Evolutionary conservation across 225 moss, liverwort and hornwort species (phyloP).

Genomic region (Anthoceros angustus): DNA sequence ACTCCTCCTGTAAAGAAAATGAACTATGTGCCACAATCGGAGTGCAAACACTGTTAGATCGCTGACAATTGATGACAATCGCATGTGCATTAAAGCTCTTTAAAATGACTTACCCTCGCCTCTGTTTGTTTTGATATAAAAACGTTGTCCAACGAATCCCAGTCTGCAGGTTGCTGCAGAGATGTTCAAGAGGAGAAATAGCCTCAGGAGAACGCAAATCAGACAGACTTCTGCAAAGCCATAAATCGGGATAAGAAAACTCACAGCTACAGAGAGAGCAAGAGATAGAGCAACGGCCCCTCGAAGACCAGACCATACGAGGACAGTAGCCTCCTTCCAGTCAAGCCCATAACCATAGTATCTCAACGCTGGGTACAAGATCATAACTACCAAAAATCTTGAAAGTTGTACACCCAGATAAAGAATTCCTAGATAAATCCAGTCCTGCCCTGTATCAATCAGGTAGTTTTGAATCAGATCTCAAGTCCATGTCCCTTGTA

Average conservation of each 20-base stretch:
- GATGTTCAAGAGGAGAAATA: neutral
- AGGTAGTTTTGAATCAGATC: neutral
- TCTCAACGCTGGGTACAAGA: slow-evolving; percentile 62
- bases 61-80: neutral
- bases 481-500: neutral
- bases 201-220: neutral
- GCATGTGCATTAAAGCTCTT: neutral
- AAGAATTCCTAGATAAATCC: slow-evolving; percentile 60
- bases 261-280: slow-evolving; percentile 72
- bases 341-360: slow-evolving; percentile 83
- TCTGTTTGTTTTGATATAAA: neutral
- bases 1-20: slow-evolving; percentile 97
- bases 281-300: slow-evolving; percentile 92
- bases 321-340: slow-evolving; percentile 68
- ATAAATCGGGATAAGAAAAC: slow-evolving; percentile 9
- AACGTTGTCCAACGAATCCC: neutral
- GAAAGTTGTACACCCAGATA: slow-evolving; percentile 82
- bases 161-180: neutral
- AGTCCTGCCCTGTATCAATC: slow-evolving; percentile 52
- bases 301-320: slow-evolving; percentile 86
- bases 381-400: slow-evolving; percentile 38
- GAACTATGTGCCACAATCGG: slow-evolving; percentile 28
- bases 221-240: neutral
- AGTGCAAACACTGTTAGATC: neutral
- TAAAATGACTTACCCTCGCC: neutral